Evolutionary conservation across 2,329 filamentous ascomycete species (phyloP), one percentile per base, ranked within the genome.

Genomic region (Metarhizium humberi): DNA sequence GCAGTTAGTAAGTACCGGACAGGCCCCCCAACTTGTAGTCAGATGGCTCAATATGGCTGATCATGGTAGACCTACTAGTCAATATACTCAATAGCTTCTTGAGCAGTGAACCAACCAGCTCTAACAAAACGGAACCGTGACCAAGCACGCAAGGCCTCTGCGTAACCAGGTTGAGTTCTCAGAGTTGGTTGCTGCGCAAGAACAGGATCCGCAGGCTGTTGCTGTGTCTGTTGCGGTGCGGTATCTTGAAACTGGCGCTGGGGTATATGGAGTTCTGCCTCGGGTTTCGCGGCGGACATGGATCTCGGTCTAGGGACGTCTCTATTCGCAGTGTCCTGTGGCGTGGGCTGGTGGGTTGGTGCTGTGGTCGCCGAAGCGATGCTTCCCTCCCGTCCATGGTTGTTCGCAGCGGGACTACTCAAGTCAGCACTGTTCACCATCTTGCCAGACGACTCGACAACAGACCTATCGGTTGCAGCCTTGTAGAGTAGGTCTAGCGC

Each of bases 101-200:
- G 85, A 0, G 92, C 88, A 0, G 91, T 95, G 69, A 99, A 94
- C 92, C 92, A 97, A 10, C 94, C 94, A 8, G 91, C 91, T 54
- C 91, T 85, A n/a, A 97, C 92, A 67, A 97, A 97, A 47, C 92
- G 86, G 68, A 96, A 92, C 59, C 90, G 80, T 2, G 86, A 84
- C 94, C 94, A 99, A n/a, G 90, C 87, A 64, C 84, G 85, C 57
- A 96, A 73, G 0, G 92, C 92, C 56, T 88, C 82, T 46, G 80
- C 73, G 62, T 85, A 85, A 52, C 84, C 78, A 34, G 78, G 74
- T 58, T 82, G 76, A 51, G 73, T 61, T 58, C 75, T 69, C 58
- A 75, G 63, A 56, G 75, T 71, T 45, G 76, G 63, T 60, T 74
- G 63, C 59, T 75, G 72, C 58, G 70, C 71, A 50, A 78, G 64